Percentiles rank a stretch among this genome's conserved stretches.
These are phyloP conservation scores for Nicotiana sylvestris DNA, from an alignment of 257 asterid genomes.

Conservation along the genomic window DNA sequence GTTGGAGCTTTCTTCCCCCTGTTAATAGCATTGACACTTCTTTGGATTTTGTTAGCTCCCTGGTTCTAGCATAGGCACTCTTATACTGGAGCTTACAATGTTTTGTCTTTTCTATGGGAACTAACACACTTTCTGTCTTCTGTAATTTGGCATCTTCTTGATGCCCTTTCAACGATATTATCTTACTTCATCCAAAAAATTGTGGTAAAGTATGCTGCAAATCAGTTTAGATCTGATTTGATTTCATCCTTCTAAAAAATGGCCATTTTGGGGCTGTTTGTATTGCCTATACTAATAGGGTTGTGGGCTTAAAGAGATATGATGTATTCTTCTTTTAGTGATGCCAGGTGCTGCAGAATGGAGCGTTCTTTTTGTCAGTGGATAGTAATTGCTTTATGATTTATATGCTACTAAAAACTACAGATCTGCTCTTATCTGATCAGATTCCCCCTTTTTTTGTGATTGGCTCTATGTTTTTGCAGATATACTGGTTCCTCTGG, in stretches of 20 bases:
- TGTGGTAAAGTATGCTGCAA: not conserved
- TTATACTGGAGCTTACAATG: too few species aligned
- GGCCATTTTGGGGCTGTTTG: not conserved
- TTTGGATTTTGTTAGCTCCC: too few species aligned
- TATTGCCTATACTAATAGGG: not conserved
- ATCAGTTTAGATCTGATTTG: not conserved
- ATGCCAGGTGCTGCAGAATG: not conserved
- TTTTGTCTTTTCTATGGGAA: too few species aligned
- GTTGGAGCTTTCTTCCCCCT: too few species aligned
- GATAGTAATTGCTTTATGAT: not conserved
- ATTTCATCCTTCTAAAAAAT: not conserved
- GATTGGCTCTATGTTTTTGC: slow-evolving; percentile 16
- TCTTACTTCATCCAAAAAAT: too few species aligned
- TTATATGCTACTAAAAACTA: not conserved
- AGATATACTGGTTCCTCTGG: slow-evolving; percentile 95
- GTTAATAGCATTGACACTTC: too few species aligned
- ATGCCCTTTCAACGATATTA: too few species aligned
- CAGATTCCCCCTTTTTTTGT: not conserved
- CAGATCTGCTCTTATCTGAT: not conserved
- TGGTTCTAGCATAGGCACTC: too few species aligned
- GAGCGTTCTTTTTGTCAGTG: not conserved
- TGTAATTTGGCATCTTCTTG: too few species aligned
- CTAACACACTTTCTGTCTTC: too few species aligned
- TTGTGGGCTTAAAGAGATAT: not conserved
- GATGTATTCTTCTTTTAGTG: not conserved